Base-by-base conservation (phyloP, 164 flowering plant genomes). In the Tetracentron sinense region DNA sequence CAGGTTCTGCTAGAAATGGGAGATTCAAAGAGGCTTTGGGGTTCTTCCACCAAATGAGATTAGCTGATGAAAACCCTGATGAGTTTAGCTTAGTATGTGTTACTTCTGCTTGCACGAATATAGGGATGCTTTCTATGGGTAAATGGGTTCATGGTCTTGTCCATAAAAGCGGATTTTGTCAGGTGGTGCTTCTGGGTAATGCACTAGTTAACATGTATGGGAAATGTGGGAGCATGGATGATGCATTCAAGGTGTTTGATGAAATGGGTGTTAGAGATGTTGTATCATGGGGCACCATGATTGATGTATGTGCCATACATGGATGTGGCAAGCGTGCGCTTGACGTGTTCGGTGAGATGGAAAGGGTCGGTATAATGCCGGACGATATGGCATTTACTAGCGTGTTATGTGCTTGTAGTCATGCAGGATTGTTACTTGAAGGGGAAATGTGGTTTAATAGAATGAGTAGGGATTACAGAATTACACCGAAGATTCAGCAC, bases 251-350 rank as follows among this genome's bases (percentile, higher is more conserved):
- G 49, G 0, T 70, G 19, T 70, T 70, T 55, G 65, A 70, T 54
- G 65, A 70, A 27, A 64, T 65, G 69, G 2, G 47, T 50, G 31
- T 27, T 19, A 65, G 74, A 65, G 28, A 49, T 38, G 4, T 70
- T 31, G 74, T 65, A 26, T 65, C 74, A 21, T 69, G 73, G 73
- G 59, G 73, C 47, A 60, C 65, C 23, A 64, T 70, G 64, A 70
- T 70, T 22, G 68, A 60, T 44, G 73, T 54, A 20, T 55, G 21
- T 29, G 73, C 65, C 2, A 65, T 60, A 48, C 73, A 70, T 26
- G 73, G 73, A 28, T 29, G 56, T 26, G 73, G 64, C 7, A 42
- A 23, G 25, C 60, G 30, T 31, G 73, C 68, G 1, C 16, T 70
- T 1, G 19, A 54, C n/a, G 33, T 54, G 58, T 60, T 70, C 7